Conservation (phyloP, 2,329 filamentous ascomycete genomes). For the Colletotrichum nymphaeae region DNA sequence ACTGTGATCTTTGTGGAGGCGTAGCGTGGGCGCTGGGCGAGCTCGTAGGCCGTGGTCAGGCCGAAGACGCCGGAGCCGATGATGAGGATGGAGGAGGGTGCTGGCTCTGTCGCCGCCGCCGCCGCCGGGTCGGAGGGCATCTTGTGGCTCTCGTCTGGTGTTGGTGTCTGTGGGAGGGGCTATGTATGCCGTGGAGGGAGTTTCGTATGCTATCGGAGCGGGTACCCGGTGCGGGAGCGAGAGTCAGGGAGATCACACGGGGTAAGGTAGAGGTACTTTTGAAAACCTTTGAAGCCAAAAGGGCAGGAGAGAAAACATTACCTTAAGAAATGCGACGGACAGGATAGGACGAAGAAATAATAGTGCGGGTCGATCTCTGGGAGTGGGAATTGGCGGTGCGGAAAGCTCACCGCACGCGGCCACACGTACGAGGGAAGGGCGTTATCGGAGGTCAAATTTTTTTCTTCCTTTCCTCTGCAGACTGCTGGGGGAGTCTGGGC, state of each 20-base stretch:
- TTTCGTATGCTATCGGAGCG: background rate
- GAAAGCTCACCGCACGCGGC: background rate
- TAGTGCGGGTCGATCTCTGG: background rate
- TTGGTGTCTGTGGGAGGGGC: constrained; percentile 1
- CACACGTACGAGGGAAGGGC: background rate
- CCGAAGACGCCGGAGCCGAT: constrained; percentile 77
- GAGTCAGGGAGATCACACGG: background rate
- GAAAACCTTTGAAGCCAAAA: background rate
- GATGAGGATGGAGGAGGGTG: constrained; percentile 69
- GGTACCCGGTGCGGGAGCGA: background rate
- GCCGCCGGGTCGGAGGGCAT: constrained; percentile 1
- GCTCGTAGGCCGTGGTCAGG: constrained; percentile 71
- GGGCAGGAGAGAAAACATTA: background rate
- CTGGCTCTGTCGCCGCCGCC: constrained; percentile 9
- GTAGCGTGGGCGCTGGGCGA: constrained; percentile 72
- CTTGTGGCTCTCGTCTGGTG: background rate
- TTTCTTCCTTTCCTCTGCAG: background rate
- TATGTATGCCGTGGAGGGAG: no score
- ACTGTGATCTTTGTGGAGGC: constrained; percentile 66
- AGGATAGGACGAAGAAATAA: background rate
- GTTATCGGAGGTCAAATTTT: constrained; percentile 1
- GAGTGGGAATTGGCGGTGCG: background rate
- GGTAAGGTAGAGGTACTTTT: background rate
- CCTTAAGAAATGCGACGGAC: background rate
- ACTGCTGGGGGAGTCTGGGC: background rate